Evolutionary conservation across 116 monocot genomes (phyloP).

Genomic region (Papilionanthe hybrid): DNA sequence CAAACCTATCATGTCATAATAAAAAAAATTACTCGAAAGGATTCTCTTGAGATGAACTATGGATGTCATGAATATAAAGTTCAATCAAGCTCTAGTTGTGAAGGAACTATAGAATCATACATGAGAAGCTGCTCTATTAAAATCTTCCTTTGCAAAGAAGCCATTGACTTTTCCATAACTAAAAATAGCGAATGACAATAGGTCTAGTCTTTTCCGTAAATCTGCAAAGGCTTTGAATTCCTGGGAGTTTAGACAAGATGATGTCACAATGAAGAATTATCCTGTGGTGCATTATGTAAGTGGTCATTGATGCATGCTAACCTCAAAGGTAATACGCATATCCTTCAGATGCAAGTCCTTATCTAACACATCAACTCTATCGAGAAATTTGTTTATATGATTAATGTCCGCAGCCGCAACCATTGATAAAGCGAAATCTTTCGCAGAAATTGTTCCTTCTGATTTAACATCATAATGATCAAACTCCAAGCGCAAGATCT

Average conservation of each 20-base stretch:
- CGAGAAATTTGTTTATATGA: conserved; percentile 74
- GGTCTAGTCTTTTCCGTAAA: conserved; percentile 53
- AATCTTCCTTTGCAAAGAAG: conserved; percentile 75
- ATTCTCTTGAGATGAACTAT: no score
- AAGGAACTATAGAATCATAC: conserved; percentile 24
- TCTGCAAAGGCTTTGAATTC: conserved; percentile 91
- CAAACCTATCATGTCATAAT: conserved; percentile 59
- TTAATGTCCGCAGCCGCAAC: conserved; percentile 81
- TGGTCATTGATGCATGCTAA: conserved; percentile 8
- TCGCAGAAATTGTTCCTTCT: conserved; percentile 61
- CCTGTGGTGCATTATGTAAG: not conserved
- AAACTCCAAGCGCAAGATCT: conserved; percentile 92
- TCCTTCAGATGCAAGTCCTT: conserved; percentile 37
- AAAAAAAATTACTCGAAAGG: no score
- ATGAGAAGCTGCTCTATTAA: conserved; percentile 71
- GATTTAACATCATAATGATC: conserved; percentile 78
- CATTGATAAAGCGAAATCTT: conserved; percentile 94
- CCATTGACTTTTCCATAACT: conserved; percentile 82
- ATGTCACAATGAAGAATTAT: conserved; percentile 5
- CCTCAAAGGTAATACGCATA: conserved; percentile 75
- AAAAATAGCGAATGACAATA: conserved; percentile 64
- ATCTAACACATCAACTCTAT: conserved; percentile 64
- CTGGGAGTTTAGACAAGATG: conserved; percentile 26
- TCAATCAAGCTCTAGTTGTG: no score
- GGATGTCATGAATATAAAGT: no score